phyloP scores from a whole-genome alignment of 148 eudicot genomes.

The Arbutus unedo region DNA sequence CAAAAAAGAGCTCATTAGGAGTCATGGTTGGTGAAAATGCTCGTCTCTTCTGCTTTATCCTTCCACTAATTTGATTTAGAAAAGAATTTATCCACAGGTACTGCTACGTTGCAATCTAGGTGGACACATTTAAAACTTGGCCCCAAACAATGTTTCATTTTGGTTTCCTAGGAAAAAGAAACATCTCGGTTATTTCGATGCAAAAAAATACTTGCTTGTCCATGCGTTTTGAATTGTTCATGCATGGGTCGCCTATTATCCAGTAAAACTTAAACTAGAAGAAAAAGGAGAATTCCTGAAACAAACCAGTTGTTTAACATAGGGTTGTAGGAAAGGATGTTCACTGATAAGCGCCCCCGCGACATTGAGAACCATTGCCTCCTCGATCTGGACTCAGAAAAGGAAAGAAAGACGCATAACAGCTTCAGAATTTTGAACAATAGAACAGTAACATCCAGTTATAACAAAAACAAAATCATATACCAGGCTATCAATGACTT shows the following conservation, averaged over 20 bases:
- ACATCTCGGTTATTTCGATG: background rate
- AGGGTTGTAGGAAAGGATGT: slow-evolving; percentile 77
- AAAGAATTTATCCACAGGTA: too few relatives aligned
- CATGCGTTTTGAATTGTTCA: background rate
- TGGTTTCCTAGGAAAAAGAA: background rate
- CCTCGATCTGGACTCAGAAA: slow-evolving; percentile 57
- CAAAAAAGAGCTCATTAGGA: too few relatives aligned
- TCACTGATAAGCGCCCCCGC: slow-evolving; percentile 89
- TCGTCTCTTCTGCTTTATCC: too few relatives aligned
- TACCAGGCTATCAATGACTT: slow-evolving; percentile 71
- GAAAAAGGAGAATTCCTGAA: background rate
- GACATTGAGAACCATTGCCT: slow-evolving; percentile 65
- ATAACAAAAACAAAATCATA: slow-evolving; percentile 3
- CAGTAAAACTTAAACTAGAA: background rate
- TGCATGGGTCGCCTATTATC: background rate
- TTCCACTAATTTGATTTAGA: too few relatives aligned
- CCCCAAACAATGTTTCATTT: background rate
- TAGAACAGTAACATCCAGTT: background rate
- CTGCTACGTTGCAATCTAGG: background rate
- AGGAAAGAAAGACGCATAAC: background rate
- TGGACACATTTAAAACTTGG: background rate
- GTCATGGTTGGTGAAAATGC: too few relatives aligned
- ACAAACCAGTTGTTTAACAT: slow-evolving; percentile 80
- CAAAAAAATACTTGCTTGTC: background rate
- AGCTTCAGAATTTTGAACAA: background rate